Evolutionary conservation across 139 green algal genomes (phyloP), one percentile per base, ranked within the genome.

Genomic region (Chlamydomonas eustigma): DNA sequence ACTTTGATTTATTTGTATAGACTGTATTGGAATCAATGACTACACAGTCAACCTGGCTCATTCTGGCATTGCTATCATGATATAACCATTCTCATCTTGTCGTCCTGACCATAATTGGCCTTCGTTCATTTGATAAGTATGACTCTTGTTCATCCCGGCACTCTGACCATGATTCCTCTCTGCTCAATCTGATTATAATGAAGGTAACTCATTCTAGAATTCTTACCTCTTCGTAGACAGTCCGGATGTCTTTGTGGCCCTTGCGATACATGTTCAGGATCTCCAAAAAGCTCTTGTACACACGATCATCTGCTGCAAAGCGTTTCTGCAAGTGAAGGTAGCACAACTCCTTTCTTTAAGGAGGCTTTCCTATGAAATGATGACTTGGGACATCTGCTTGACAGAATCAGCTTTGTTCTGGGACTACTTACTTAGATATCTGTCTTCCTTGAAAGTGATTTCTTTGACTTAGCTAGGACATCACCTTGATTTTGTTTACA

Each of bases 201-300:
- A n/a, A n/a, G n/a, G n/a, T n/a, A n/a, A n/a, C n/a, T n/a, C n/a
- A n/a, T n/a, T n/a, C n/a, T n/a, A n/a, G n/a, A n/a, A n/a, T n/a
- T n/a, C 30, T 4, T 34, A 93, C 92, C 88, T 99, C 95, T 25
- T 96, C 86, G 67, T 99, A 99, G 32, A 99, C 96, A 35, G 94
- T 85, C 28, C 72, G 87, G 80, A 99, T 99, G 31, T 84, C 95
- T 86, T 98, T 98, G 84, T 94, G 89, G 24, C 92, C 95, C 86
- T 99, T 99, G 39, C 96, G 86, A 79, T 99, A 99, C 90, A 97
- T 93, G 89, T 99, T 99, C 25, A 99, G 86, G 68, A 99, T 99
- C 84, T 99, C 96, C 80, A 99, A 76, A 81, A 99, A 99, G 0
- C 90, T 89, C 82, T 99, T 99, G 93, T 99, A 99, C 33, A 99